These are phyloP conservation scores for Larix kaempferi DNA, from an alignment of 75 land plant genomes.

Conservation along the genomic window DNA sequence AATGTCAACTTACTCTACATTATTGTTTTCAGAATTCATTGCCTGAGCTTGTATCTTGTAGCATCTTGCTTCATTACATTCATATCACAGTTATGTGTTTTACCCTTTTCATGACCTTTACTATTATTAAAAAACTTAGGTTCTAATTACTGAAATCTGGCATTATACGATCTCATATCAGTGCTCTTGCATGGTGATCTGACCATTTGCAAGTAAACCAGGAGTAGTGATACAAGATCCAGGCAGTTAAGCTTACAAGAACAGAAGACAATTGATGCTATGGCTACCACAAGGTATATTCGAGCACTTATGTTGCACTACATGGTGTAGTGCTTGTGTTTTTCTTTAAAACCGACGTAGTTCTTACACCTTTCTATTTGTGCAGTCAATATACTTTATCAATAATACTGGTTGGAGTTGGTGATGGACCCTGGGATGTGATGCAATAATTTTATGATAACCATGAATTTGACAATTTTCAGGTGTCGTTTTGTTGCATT, in stretches of 20 bases:
- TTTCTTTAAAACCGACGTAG: neutral
- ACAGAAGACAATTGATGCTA: conserved; percentile 72
- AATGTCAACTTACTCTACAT: neutral
- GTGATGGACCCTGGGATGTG: conserved; percentile 90
- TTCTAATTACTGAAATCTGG: neutral
- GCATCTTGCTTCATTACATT: neutral
- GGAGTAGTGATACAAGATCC: conserved; percentile 2
- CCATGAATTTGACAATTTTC: conserved; percentile 77
- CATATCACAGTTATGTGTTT: neutral
- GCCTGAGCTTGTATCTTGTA: neutral
- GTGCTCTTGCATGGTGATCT: conserved; percentile 51
- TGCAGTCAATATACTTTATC: conserved; percentile 62
- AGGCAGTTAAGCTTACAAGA: conserved; percentile 73
- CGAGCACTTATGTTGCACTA: no score
- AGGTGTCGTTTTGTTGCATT: conserved; percentile 33
- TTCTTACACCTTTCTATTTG: neutral
- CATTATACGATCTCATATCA: neutral
- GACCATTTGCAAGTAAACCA: conserved; percentile 40
- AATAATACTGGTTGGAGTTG: conserved; percentile 82
- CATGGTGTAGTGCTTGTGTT: neutral
- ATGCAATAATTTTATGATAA: conserved; percentile 77
- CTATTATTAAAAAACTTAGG: neutral
- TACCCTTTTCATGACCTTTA: neutral
- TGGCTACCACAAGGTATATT: conserved; percentile 74
- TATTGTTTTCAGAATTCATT: neutral